phyloP scores from a whole-genome alignment of 306 rosid species.

The Lupinus albus region DNA sequence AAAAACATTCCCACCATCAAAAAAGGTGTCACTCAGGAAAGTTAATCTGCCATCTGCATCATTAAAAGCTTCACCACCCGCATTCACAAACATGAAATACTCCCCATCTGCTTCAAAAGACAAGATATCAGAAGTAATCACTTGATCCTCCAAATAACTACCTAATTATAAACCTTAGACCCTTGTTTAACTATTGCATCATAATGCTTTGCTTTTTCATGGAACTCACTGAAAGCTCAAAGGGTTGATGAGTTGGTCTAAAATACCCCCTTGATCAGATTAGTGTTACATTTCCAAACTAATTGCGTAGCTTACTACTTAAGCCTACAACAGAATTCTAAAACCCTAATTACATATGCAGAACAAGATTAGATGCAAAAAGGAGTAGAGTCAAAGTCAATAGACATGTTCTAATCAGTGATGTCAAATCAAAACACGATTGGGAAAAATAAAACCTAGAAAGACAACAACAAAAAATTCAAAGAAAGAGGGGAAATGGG shows the following conservation, averaged over 20 bases:
- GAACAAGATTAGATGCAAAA: neutral
- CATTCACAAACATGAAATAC: conserved; percentile 71
- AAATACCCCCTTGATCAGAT: neutral
- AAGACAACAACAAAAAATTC: neutral
- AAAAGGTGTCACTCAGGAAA: conserved; percentile 62
- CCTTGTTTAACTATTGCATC: conserved; percentile 7
- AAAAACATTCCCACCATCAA: conserved; percentile 64
- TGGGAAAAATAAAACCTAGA: neutral
- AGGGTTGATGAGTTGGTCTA: neutral
- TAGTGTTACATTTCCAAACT: conserved; percentile 6
- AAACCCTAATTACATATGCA: neutral
- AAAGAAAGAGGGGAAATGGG: neutral
- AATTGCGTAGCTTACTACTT: neutral
- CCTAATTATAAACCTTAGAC: conserved; percentile 19
- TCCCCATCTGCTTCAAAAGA: conserved; percentile 62
- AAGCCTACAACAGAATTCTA: conserved; percentile 12
- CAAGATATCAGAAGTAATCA: conserved; percentile 26
- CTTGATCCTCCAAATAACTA: conserved; percentile 27
- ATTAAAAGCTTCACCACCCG: conserved; percentile 68
- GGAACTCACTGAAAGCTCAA: conserved; percentile 1
- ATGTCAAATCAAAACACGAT: neutral
- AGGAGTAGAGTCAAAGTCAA: no score
- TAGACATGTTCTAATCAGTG: neutral
- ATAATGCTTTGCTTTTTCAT: conserved; percentile 3
- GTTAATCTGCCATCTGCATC: conserved; percentile 57